Evolutionary conservation across 2,329 filamentous ascomycete genomes (phyloP), one percentile per base, ranked within the genome.

Genomic region (Cladophialophora carrionii): DNA sequence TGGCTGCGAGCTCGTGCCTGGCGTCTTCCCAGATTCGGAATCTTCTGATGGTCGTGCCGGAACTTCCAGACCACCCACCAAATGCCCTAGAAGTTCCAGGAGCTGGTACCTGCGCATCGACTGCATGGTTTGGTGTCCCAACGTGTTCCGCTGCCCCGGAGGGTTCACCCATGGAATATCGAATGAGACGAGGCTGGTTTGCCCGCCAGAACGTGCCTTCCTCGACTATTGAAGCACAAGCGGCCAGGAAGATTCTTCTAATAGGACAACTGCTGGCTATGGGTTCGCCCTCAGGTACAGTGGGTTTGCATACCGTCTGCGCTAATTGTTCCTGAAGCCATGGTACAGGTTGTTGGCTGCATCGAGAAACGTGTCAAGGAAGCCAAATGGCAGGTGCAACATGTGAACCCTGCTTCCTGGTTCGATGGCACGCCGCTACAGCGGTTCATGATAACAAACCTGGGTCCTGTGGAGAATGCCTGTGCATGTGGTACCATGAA

Each of bases 101-200:
- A 24, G 48, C 48, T 51, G 14, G 34, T 57, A 57, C 55, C 55
- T 57, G 55, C 22, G 14, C 14, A 29, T 57, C 7, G 10, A 26
- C 4, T 12, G 32, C 37, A 37, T 43, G 37, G 20, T 26, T 26
- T 20, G 32, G 24, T 31, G 34, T 43, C 24, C 24, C n/a, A n/a
- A 37, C 24, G 8, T 20, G n/a, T 24, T 31, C 34, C 37, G 34
- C 32, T 43, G 20, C n/a, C 34, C 55, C 55, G 20, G 55, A 46
- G 22, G 29, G 55, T 46, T n/a, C 9, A 46, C 14, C 26, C 20
- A 26, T 43, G 10, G 34, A 20, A n/a, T 29, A 7, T 46, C 55
- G 24, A 57, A 57, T 32, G 34, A 24, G 37, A 24, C 14, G 10
- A 17, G 37, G 22, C 9, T 43, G 32, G 43, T 24, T 57, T 26